Conservation (phyloP, 306 rosid genomes). For the Fragaria iinumae region DNA sequence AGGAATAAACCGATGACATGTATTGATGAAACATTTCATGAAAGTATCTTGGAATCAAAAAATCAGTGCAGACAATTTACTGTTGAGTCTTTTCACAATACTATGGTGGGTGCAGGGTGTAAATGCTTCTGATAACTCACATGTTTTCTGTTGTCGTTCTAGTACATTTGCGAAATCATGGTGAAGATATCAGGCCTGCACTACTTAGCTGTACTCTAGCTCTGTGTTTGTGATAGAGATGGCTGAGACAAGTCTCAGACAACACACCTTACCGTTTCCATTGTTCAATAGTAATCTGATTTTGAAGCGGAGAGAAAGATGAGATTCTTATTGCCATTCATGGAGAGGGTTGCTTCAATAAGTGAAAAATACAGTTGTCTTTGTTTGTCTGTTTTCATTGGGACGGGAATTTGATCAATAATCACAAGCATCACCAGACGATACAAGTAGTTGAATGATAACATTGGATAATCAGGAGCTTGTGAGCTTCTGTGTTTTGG, state of each 20-base stretch:
- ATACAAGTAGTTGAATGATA: neutral
- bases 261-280: neutral
- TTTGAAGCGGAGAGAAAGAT: neutral
- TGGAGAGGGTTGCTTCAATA: conserved; percentile 10
- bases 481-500: neutral
- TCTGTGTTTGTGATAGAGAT: neutral
- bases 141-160: neutral
- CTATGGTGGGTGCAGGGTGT: neutral
- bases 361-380: conserved; percentile 12
- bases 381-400: neutral
- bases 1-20: no score
- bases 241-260: neutral
- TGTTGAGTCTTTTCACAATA: neutral
- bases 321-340: neutral
- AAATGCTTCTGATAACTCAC: neutral
- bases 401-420: neutral
- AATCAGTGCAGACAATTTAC: neutral
- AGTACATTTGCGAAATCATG: neutral
- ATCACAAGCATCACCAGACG: neutral
- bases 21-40: neutral
- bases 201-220: no score
- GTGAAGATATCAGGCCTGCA: neutral
- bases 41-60: neutral
- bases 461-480: neutral
- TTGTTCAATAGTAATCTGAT: neutral